Conservation (phyloP, 495 filamentous ascomycete genomes). For the Tuber magnatum region DNA sequence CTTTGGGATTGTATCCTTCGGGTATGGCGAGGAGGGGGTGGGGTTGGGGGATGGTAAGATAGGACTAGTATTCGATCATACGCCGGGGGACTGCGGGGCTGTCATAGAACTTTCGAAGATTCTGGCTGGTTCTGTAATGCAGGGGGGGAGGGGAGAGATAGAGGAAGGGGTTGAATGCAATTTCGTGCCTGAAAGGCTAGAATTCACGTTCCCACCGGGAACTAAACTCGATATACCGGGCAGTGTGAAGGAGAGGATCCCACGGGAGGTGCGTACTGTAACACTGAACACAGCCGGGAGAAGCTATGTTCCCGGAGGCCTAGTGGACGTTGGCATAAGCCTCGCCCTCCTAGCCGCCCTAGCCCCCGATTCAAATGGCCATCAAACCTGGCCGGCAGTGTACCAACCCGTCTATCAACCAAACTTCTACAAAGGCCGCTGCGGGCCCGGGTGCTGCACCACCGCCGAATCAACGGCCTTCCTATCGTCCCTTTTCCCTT, state of each 20-base stretch:
- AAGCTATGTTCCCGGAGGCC: slow-evolving; percentile 11
- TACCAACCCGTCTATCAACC: slow-evolving; percentile 22
- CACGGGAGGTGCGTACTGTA: neutral
- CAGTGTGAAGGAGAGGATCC: neutral
- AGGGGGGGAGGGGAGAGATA: neutral
- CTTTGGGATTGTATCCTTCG: slow-evolving; percentile 20
- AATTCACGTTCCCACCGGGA: slow-evolving; percentile 2
- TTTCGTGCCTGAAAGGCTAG: neutral
- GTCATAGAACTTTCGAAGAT: slow-evolving; percentile 20
- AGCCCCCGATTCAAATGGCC: neutral
- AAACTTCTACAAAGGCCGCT: slow-evolving; percentile 7
- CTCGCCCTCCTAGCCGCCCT: slow-evolving; percentile 49
- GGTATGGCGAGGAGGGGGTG: neutral
- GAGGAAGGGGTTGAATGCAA: neutral
- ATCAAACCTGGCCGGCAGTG: slow-evolving; percentile 3
- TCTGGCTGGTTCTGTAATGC: neutral
- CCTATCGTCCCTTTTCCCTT: slow-evolving; percentile 6
- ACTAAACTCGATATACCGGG: slow-evolving; percentile 1
- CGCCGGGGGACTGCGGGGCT: slow-evolving; percentile 17
- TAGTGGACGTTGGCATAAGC: slow-evolving; percentile 63
- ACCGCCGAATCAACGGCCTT: slow-evolving; percentile 20
- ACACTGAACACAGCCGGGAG: neutral
- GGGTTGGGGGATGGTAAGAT: neutral
- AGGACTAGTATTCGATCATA: slow-evolving; percentile 20
- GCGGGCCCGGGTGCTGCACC: slow-evolving; percentile 9